Evolutionary conservation across 352 stramenopile species (phyloP).

Genomic region (Sclerospora graminicola): DNA sequence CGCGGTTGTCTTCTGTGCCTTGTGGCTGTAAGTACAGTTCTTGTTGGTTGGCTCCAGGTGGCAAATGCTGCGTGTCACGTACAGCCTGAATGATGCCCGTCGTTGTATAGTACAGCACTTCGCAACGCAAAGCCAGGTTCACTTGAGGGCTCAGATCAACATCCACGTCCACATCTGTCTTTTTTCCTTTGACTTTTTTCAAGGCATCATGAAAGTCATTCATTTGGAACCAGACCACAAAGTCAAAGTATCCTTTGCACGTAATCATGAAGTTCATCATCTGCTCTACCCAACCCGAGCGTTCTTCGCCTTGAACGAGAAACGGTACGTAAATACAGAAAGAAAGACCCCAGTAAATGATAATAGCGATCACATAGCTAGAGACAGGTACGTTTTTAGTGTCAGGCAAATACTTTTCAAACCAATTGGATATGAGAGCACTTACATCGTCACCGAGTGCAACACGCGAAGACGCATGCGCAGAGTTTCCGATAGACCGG

Average conservation of each 20-base stretch:
- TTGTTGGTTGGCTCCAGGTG: slow-evolving; percentile 56
- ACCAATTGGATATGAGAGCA: neutral
- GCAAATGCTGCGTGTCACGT: slow-evolving; percentile 55
- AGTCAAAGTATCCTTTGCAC: slow-evolving; percentile 86
- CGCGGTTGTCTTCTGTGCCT: slow-evolving; percentile 64
- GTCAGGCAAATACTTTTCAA: slow-evolving; percentile 1
- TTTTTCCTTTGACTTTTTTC: slow-evolving; percentile 35
- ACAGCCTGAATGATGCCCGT: slow-evolving; percentile 83
- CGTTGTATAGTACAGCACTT: slow-evolving; percentile 84
- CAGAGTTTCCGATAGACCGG: slow-evolving; percentile 73
- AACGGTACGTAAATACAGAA: slow-evolving; percentile 84
- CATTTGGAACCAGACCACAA: slow-evolving; percentile 86
- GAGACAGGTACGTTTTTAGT: neutral
- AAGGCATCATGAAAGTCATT: slow-evolving; percentile 60
- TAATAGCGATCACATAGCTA: slow-evolving; percentile 85
- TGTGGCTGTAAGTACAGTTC: slow-evolving; percentile 74
- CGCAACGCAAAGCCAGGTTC: slow-evolving; percentile 72
- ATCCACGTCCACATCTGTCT: slow-evolving; percentile 70
- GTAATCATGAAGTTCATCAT: slow-evolving; percentile 88
- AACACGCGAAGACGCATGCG: slow-evolving; percentile 78
- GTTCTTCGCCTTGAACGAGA: slow-evolving; percentile 45
- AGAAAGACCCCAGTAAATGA: slow-evolving; percentile 84
- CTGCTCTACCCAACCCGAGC: slow-evolving; percentile 39
- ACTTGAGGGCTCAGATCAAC: slow-evolving; percentile 80
- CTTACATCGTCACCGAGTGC: slow-evolving; percentile 82